Evolutionary conservation across 768 basidiomycete species (phyloP), one percentile per base, ranked within the genome.

Genomic region (Solioccasus polychromus): DNA sequence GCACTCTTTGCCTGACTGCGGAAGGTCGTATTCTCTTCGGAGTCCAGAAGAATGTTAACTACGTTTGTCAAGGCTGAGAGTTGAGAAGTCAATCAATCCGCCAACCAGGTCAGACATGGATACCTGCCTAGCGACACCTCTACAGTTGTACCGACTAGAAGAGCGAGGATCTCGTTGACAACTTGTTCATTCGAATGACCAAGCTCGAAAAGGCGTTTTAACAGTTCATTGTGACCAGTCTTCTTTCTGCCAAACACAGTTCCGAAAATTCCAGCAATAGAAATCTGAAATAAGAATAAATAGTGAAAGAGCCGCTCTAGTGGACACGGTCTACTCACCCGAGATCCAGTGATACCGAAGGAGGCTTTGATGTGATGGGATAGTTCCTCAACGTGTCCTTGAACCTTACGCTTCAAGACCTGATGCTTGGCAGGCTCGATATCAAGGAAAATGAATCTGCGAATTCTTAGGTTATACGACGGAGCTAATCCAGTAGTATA

Each of bases 371-470:
- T 88, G 44, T 76, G 71, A 1, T 62, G 59, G 17, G 79, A 63
- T 20, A 92, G 67, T 26, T 76, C 69, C 20, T 76, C 68, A 9
- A 88, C 65, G 39, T 86, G 69, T 3, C 60, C 67, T 44, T 74
- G 73, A 6, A 78, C 78, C 45, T 72, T 77, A 35, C 71, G 65
- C 52, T 77, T 72, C 19, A 81, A 57, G 18, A 75, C 70, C 75
- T 83, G 76, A 23, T 80, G 64, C 53, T 80, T 78, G 2, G 77
- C 70, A 2, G 76, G 58, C 41, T 86, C 85, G 18, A 80, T 69
- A 41, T 89, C 80, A 26, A 90, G 74, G 79, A 91, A 92, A 47
- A 92, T 68, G 60, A 77, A 89, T 32, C 88, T 90, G 52, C 4
- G 2, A 18, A 22, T 17, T 10, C 25, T 15, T 43, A n/a, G 45